These are phyloP conservation scores for Mucor piriformis DNA, from an alignment of 371 early-diverging fungal species.

Conservation along the genomic window DNA sequence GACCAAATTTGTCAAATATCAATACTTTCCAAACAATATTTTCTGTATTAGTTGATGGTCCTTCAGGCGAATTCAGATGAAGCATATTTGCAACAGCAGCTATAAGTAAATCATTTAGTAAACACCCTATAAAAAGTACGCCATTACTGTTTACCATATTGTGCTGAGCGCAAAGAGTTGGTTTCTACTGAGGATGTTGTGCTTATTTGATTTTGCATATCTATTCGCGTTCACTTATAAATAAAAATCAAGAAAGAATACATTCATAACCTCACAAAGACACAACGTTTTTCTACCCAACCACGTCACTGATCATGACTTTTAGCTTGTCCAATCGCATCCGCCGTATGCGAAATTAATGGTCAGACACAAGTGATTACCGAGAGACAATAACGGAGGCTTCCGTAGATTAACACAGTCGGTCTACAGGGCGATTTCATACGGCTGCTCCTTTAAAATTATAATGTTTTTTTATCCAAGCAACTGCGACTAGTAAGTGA, in stretches of 20 bases:
- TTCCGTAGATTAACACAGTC: too few relatives aligned
- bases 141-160: conserved; percentile 22
- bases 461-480: too few relatives aligned
- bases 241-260: neutral
- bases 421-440: too few relatives aligned
- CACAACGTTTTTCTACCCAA: neutral
- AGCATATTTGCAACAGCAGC: conserved; percentile 30
- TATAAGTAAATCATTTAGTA: neutral
- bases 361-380: too few relatives aligned
- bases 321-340: too few relatives aligned
- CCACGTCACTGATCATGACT: too few relatives aligned
- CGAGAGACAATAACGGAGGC: too few relatives aligned
- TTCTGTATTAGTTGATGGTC: conserved; percentile 18
- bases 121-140: neutral
- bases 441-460: too few relatives aligned
- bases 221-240: neutral
- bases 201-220: conserved; percentile 21
- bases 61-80: conserved; percentile 30
- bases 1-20: conserved; percentile 93
- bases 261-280: neutral
- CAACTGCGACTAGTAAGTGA: too few relatives aligned
- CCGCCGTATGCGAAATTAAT: too few relatives aligned
- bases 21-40: conserved; percentile 93
- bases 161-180: conserved; percentile 23
- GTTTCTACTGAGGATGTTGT: conserved; percentile 11